Evolutionary conservation across 495 filamentous ascomycete species (phyloP), one percentile per base, ranked within the genome.

Genomic region (Clavariopsis aquatica): DNA sequence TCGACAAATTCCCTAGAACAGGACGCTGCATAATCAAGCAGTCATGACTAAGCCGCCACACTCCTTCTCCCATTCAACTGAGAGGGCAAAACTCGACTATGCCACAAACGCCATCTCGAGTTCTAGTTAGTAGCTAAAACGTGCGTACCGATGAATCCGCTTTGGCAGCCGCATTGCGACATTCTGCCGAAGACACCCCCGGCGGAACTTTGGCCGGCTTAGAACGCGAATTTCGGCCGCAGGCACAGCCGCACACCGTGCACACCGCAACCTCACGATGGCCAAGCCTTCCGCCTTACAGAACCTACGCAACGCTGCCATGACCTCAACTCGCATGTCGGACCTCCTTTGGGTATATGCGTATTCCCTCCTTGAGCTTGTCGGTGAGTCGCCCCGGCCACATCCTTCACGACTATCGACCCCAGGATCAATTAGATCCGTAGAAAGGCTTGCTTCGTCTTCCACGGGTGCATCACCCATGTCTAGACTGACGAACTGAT

Each of bases 321-420:
- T 43, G 38, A 43, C 5, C 15, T 7, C 13, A 9, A 23, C 47
- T 49, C 47, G 47, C 19, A 24, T 22, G 12, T 49, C 47, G 47
- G 47, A 49, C 47, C 47, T 24, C 47, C 47, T 24, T 49, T 49
- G 5, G 47, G 47, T 3, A 49, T 24, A 43, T 43, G 38, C 31
- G 12, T 34, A 34, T 34, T 34, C 6, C 5, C 31, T 5, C 12
- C 12, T n/a, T n/a, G 38, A 43, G 6, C 38, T 43, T 10, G 8
- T 9, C 15, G 38, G 3, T 43, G 38, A 43, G 15, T 3, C 38
- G 12, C 38, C 13, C 38, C n/a, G 9, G 38, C 2, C n/a, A 2
- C 13, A 43, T 43, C 13, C 38, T 43, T 7, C 38, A 43, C 38
- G 38, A 17, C 38, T 43, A 43, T 6, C 38, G 5, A 43, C n/a